A percentile compares a stretch with the other conserved stretches of the same genome.
These are phyloP conservation scores for Irineochytrium annulatum DNA, from an alignment of 192 early-diverging fungal genomes.

Conservation along the genomic window DNA sequence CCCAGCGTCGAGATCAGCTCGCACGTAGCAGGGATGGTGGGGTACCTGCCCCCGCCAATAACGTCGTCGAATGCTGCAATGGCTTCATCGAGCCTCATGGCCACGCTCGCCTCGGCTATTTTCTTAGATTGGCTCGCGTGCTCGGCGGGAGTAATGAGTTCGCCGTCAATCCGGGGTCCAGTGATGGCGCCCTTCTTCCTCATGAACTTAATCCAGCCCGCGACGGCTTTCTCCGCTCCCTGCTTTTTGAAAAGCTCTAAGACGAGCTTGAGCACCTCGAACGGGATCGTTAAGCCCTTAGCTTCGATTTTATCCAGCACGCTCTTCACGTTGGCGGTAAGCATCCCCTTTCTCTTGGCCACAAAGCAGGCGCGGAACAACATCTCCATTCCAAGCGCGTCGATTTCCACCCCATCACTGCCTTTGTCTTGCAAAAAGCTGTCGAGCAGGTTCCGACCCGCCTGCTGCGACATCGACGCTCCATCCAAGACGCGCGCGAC, in stretches of 20 bases:
- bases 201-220: background rate
- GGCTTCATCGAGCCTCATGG: background rate
- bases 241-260: background rate
- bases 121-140: background rate
- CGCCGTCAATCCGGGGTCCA: constrained; percentile 1
- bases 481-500: no score
- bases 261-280: background rate
- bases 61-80: background rate
- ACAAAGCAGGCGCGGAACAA: no score
- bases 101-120: background rate
- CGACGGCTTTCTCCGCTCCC: background rate
- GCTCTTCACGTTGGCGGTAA: no score
- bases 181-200: background rate
- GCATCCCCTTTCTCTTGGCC: no score
- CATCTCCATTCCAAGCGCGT: no score
- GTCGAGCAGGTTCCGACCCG: no score
- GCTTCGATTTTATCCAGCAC: no score
- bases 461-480: no score
- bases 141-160: background rate
- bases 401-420: no score
- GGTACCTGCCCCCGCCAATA: background rate
- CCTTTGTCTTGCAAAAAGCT: no score
- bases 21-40: background rate
- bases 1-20: background rate
- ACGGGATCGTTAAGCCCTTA: background rate